These are phyloP conservation scores for Mortierella sp. DNA, from an alignment of 371 early-diverging fungal species.

Conservation along the genomic window DNA sequence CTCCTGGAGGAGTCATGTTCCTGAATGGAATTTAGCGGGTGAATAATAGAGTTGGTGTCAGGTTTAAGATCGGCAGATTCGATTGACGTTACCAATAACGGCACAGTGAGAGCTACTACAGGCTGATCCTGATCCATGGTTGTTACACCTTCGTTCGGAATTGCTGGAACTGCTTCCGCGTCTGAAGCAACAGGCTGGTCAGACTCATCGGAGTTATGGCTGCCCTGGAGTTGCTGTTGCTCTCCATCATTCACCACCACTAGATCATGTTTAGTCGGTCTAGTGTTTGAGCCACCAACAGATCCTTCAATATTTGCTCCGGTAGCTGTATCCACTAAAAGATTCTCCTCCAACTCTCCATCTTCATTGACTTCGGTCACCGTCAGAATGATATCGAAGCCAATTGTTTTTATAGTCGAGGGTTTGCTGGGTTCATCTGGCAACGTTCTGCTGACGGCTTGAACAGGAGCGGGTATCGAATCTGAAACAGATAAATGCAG, in stretches of 20 bases:
- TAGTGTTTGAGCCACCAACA: too few relatives aligned
- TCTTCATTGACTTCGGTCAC: neutral
- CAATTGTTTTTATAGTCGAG: neutral
- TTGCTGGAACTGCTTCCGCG: neutral
- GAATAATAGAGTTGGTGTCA: neutral
- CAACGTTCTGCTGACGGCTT: neutral
- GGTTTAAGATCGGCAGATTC: neutral
- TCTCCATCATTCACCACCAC: neutral
- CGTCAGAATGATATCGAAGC: conserved; percentile 7
- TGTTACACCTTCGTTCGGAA: neutral
- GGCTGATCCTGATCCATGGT: neutral
- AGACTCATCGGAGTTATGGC: too few relatives aligned
- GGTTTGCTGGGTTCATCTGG: neutral
- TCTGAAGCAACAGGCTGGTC: neutral
- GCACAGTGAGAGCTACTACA: neutral
- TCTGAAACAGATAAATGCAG: neutral
- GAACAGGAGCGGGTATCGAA: neutral
- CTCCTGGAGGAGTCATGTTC: neutral
- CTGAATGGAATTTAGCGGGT: neutral
- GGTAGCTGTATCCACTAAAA: neutral
- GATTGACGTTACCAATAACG: neutral
- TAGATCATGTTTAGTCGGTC: neutral
- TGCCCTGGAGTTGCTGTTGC: neutral
- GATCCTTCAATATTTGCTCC: neutral
- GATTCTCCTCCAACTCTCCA: neutral